Conservation (phyloP, 257 asterid species). For the Nemophila menziesii region DNA sequence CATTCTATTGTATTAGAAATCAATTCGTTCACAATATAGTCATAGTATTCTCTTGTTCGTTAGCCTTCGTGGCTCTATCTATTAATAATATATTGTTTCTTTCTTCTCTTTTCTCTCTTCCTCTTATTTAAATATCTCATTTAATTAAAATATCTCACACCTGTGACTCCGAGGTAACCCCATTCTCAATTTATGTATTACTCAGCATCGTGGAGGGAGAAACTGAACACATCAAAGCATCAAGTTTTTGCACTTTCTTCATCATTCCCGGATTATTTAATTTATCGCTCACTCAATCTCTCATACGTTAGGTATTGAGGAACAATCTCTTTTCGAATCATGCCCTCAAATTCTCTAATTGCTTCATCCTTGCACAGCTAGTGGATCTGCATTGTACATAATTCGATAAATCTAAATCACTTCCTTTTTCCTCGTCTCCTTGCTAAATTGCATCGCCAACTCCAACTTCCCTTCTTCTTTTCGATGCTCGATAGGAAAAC, state of each 20-base stretch:
- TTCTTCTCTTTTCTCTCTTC: too few relatives aligned
- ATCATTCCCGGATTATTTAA: conserved; percentile 46
- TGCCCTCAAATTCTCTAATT: conserved; percentile 48
- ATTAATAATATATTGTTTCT: too few relatives aligned
- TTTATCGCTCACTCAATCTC: conserved; percentile 35
- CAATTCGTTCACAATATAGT: too few relatives aligned
- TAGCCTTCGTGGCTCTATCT: too few relatives aligned
- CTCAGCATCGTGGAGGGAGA: conserved; percentile 69
- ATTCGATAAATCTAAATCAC: conserved; percentile 70
- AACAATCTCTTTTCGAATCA: conserved; percentile 70
- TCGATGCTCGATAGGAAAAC: too few relatives aligned
- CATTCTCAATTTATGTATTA: conserved; percentile 34
- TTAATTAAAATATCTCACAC: too few relatives aligned
- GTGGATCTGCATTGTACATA: conserved; percentile 70
- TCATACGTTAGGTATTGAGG: conserved; percentile 75
- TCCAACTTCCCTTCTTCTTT: conserved; percentile 44
- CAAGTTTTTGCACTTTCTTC: conserved; percentile 37
- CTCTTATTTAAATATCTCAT: too few relatives aligned
- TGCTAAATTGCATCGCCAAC: conserved; percentile 24
- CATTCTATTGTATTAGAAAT: too few relatives aligned
- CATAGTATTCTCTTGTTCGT: too few relatives aligned
- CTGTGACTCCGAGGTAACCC: too few relatives aligned
- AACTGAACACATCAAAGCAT: conserved; percentile 44
- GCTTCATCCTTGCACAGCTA: conserved; percentile 53
- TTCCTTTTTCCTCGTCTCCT: conserved; percentile 68